Percentiles rank a stretch among this genome's conserved stretches.
phyloP scores from a whole-genome alignment of 495 filamentous ascomycete genomes.

The Elaphomyces granulatus region DNA sequence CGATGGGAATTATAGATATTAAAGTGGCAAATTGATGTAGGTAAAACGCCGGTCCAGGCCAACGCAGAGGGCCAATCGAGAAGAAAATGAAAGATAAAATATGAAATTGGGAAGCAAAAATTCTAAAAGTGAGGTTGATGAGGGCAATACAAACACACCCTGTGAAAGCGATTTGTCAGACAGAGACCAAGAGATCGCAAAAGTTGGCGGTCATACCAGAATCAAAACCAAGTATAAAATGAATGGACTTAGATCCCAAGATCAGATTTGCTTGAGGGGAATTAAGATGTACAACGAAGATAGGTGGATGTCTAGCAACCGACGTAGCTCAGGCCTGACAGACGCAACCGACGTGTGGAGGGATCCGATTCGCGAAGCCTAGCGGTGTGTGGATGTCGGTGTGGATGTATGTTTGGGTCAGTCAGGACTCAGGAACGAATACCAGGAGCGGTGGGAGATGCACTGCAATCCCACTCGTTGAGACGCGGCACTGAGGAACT shows the following conservation, averaged over 20 bases:
- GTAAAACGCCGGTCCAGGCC: not conserved
- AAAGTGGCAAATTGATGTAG: not conserved
- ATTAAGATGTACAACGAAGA: not conserved
- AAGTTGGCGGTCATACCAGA: not conserved
- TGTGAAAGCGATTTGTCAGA: not conserved
- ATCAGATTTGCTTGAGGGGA: too few relatives aligned
- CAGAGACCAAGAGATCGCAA: constrained; percentile 1
- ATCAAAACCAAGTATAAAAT: too few relatives aligned
- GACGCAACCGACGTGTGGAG: constrained; percentile 6
- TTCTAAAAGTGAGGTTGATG: not conserved
- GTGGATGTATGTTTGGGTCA: not conserved
- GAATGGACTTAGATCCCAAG: too few relatives aligned
- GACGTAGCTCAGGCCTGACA: not conserved
- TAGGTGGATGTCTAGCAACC: not conserved
- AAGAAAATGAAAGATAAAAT: not conserved
- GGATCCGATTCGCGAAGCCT: not conserved
- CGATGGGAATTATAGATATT: constrained; percentile 4
- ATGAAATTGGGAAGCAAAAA: not conserved
- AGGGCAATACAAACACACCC: not conserved
- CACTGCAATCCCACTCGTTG: constrained; percentile 30
- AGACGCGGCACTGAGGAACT: constrained; percentile 14
- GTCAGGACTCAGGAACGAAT: constrained; percentile 11
- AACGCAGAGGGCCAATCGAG: not conserved
- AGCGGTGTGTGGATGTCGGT: constrained; percentile 5
- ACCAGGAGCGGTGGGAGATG: constrained; percentile 28